phyloP scores from a whole-genome alignment of 2,329 filamentous ascomycete genomes.

The Hypoxylon sp. region DNA sequence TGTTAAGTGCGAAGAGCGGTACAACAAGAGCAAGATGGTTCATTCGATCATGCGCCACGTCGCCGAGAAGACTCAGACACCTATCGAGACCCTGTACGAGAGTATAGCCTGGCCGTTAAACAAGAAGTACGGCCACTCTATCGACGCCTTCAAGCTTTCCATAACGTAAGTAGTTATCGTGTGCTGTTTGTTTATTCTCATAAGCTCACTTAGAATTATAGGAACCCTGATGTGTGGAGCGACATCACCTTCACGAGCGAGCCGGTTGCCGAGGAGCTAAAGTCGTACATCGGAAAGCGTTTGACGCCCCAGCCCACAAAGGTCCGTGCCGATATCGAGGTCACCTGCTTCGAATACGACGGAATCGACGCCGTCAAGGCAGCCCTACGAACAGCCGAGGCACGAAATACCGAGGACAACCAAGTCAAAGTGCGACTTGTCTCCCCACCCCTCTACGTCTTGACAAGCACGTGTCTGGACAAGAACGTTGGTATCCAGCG shows the following conservation, averaged over 20 bases:
- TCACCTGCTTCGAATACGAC: constrained; percentile 94
- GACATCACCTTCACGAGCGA: constrained; percentile 90
- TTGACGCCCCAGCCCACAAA: constrained; percentile 98
- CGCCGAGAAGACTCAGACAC: constrained; percentile 92
- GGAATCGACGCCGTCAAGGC: constrained; percentile 98
- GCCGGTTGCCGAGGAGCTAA: constrained; percentile 85
- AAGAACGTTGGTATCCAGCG: constrained; percentile 85
- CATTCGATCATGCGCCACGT: constrained; percentile 99
- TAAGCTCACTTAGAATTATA: constrained; percentile 49
- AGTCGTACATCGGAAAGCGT: constrained; percentile 95
- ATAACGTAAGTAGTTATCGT: constrained; percentile 76
- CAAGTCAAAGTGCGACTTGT: constrained; percentile 99
- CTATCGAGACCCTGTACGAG: constrained; percentile 95
- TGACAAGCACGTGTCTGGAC: constrained; percentile 95
- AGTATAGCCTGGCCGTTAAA: constrained; percentile 96
- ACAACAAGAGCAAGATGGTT: constrained; percentile 99
- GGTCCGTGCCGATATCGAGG: constrained; percentile 96
- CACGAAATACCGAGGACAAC: constrained; percentile 87
- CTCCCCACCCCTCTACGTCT: constrained; percentile 94
- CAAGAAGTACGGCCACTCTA: constrained; percentile 95
- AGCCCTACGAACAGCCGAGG: constrained; percentile 89
- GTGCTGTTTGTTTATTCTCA: not conserved
- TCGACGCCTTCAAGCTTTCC: constrained; percentile 98
- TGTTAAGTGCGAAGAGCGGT: constrained; percentile 97
- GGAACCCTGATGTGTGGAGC: constrained; percentile 95